These are phyloP conservation scores for Talaromyces nanjingensis DNA, from an alignment of 495 filamentous ascomycete genomes.

Conservation along the genomic window DNA sequence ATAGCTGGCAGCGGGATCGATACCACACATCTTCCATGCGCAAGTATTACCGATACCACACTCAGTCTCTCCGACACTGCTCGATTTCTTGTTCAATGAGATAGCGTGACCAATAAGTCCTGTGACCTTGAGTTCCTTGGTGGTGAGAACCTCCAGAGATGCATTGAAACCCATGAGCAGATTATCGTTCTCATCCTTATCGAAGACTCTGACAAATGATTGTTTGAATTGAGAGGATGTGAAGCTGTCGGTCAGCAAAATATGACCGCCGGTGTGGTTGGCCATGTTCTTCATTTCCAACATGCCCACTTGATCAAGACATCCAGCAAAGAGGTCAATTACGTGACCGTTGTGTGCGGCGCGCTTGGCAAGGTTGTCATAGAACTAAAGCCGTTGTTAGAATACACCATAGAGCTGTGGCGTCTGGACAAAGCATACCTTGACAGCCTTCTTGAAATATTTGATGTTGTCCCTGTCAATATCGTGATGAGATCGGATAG, in stretches of 20 bases:
- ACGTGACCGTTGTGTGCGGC: slow-evolving; percentile 95
- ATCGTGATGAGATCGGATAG: slow-evolving; percentile 97
- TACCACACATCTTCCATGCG: slow-evolving; percentile 99
- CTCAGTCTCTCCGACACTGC: slow-evolving; percentile 94
- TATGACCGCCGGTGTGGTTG: slow-evolving; percentile 95
- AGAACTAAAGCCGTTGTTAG: slow-evolving; percentile 61
- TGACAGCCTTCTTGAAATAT: slow-evolving; percentile 98
- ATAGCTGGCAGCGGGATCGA: slow-evolving; percentile 88
- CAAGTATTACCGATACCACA: slow-evolving; percentile 98
- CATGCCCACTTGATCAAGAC: slow-evolving; percentile 95
- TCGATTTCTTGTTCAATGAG: slow-evolving; percentile 95
- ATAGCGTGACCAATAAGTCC: slow-evolving; percentile 96
- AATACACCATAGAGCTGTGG: background rate
- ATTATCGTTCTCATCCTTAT: slow-evolving; percentile 92
- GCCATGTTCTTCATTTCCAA: slow-evolving; percentile 98
- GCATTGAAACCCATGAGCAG: slow-evolving; percentile 98
- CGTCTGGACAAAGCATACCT: slow-evolving; percentile 47
- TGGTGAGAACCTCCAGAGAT: slow-evolving; percentile 90
- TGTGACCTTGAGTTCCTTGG: slow-evolving; percentile 97
- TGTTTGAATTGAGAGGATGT: slow-evolving; percentile 99
- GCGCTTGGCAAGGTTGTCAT: slow-evolving; percentile 92
- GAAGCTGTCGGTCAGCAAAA: slow-evolving; percentile 98
- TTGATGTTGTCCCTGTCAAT: slow-evolving; percentile 99
- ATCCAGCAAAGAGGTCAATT: slow-evolving; percentile 96
- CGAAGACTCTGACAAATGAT: slow-evolving; percentile 94